Conservation (phyloP, 2,329 filamentous ascomycete species). For the Diaporthe ampelina region DNA sequence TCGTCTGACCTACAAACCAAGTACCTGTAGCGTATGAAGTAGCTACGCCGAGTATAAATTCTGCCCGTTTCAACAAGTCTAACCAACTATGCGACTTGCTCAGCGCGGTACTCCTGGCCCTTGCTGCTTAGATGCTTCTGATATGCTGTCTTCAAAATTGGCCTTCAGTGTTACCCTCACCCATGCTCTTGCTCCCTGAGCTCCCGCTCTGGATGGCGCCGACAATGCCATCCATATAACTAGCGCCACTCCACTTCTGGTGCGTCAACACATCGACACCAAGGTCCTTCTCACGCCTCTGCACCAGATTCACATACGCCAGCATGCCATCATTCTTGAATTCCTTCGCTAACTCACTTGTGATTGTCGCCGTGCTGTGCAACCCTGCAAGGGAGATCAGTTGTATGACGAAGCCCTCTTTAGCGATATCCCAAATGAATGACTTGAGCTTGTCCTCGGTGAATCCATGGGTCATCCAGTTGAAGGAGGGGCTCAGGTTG, state of each 20-base stretch:
- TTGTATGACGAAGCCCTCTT: slow-evolving; percentile 83
- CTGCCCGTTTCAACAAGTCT: too few relatives aligned
- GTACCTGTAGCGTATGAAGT: too few relatives aligned
- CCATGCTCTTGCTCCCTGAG: slow-evolving; percentile 92
- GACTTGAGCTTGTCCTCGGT: slow-evolving; percentile 83
- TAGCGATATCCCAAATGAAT: slow-evolving; percentile 97
- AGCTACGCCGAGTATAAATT: too few relatives aligned
- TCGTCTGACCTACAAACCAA: too few relatives aligned
- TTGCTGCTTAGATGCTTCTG: neutral
- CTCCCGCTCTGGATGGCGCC: slow-evolving; percentile 93
- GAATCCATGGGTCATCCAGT: slow-evolving; percentile 98
- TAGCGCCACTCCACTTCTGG: slow-evolving; percentile 83
- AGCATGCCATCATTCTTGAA: slow-evolving; percentile 97
- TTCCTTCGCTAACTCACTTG: slow-evolving; percentile 80
- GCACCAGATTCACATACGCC: slow-evolving; percentile 95
- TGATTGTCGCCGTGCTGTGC: slow-evolving; percentile 75
- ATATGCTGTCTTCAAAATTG: slow-evolving; percentile 60
- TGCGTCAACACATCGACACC: slow-evolving; percentile 94
- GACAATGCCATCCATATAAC: slow-evolving; percentile 88
- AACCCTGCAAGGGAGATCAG: slow-evolving; percentile 76
- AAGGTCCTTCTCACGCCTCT: slow-evolving; percentile 89
- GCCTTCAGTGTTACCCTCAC: slow-evolving; percentile 90
- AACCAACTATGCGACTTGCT: neutral
- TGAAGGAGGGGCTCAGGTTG: slow-evolving; percentile 96
- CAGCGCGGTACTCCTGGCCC: too few relatives aligned